Percentiles rank a stretch among this genome's conserved stretches.
phyloP scores from a whole-genome alignment of 306 rosid genomes.

The Cucurbita pepo region DNA sequence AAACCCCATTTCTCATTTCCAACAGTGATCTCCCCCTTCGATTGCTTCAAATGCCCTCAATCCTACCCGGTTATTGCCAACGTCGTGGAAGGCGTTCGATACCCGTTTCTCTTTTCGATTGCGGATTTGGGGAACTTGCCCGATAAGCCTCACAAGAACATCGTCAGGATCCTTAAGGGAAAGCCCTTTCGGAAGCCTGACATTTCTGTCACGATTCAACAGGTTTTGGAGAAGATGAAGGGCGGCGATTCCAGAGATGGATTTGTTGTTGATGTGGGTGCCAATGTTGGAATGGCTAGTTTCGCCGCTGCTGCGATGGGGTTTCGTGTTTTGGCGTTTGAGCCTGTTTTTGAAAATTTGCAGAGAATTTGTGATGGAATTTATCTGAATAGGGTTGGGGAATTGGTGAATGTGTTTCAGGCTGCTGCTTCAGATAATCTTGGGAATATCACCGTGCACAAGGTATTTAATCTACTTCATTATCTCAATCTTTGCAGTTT shows the following conservation, averaged over 20 bases:
- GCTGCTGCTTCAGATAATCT: constrained; percentile 73
- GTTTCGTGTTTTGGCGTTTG: constrained; percentile 63
- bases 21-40: constrained; percentile 40
- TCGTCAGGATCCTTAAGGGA: constrained; percentile 61
- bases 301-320: constrained; percentile 93
- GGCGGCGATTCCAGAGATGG: constrained; percentile 35
- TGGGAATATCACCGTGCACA: constrained; percentile 77
- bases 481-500: not conserved
- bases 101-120: constrained; percentile 74
- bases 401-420: constrained; percentile 65
- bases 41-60: constrained; percentile 57
- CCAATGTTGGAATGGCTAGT: constrained; percentile 88
- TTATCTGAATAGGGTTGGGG: constrained; percentile 65
- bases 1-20: constrained; percentile 16
- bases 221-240: constrained; percentile 43
- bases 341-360: constrained; percentile 86
- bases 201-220: constrained; percentile 72
- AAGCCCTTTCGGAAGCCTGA: constrained; percentile 73
- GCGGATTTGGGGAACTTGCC: constrained; percentile 77
- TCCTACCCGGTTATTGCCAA: constrained; percentile 67
- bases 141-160: constrained; percentile 89
- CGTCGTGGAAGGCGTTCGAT: constrained; percentile 61
- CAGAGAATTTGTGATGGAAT: constrained; percentile 91
- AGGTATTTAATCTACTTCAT: constrained; percentile 22
- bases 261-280: constrained; percentile 78